Percentiles rank a stretch among this genome's conserved stretches.
These are phyloP conservation scores for Fusarium algeriense DNA, from an alignment of 2,329 filamentous ascomycete species.

Conservation along the genomic window DNA sequence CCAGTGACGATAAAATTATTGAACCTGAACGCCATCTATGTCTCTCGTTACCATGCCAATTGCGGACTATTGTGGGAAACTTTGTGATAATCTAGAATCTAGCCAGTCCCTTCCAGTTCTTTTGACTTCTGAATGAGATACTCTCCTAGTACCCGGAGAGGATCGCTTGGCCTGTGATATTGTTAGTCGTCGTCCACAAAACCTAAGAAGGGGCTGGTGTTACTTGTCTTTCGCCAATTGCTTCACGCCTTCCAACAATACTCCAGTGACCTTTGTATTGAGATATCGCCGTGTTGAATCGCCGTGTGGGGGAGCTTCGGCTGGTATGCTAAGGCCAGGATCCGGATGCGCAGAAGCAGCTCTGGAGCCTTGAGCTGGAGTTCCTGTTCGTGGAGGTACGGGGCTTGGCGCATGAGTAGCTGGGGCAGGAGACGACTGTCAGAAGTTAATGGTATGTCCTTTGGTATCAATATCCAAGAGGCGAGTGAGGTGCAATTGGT, in stretches of 20 bases:
- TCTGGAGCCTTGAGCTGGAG: constrained; percentile 64
- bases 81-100: constrained; percentile 14
- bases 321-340: constrained; percentile 65
- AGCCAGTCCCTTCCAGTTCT: constrained; percentile 66
- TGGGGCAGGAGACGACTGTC: constrained; percentile 56
- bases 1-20: constrained; percentile 41
- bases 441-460: constrained; percentile 20
- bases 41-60: constrained; percentile 24
- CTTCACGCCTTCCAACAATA: constrained; percentile 81
- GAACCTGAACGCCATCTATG: constrained; percentile 46
- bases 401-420: constrained; percentile 56
- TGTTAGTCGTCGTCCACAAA: constrained; percentile 20
- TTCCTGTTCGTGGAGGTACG: constrained; percentile 60
- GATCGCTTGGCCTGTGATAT: constrained; percentile 69
- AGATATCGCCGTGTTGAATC: constrained; percentile 78
- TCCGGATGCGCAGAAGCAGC: constrained; percentile 70
- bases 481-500: not conserved
- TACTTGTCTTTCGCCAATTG: constrained; percentile 77
- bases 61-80: not conserved
- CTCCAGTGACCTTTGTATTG: constrained; percentile 76
- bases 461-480: not conserved
- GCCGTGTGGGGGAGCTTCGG: constrained; percentile 72
- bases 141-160: constrained; percentile 76
- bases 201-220: constrained; percentile 54
- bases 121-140: constrained; percentile 76